These are phyloP conservation scores for Diospyros lotus DNA, from an alignment of 148 eudicot species.

Conservation along the genomic window DNA sequence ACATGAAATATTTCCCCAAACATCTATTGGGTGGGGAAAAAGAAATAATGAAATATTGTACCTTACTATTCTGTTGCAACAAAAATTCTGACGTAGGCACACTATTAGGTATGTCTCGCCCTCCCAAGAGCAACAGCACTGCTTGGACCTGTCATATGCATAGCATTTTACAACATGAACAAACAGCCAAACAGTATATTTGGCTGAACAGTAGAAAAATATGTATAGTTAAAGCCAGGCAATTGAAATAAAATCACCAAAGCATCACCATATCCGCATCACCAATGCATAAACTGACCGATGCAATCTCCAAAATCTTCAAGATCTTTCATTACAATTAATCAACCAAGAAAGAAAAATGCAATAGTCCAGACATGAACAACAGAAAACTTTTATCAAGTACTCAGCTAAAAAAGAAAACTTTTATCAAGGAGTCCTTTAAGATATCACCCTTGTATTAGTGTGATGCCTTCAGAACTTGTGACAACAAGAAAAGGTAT, in stretches of 20 bases:
- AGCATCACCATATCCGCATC: not conserved
- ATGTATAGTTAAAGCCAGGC: not conserved
- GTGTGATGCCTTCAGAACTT: too few relatives aligned
- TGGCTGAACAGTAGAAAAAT: not conserved
- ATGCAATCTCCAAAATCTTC: not conserved
- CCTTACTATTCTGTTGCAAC: constrained; percentile 33
- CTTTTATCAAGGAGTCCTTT: not conserved
- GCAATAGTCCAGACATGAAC: too few relatives aligned
- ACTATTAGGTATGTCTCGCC: constrained; percentile 37
- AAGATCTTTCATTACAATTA: too few relatives aligned
- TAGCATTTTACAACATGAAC: not conserved
- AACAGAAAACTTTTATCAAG: not conserved
- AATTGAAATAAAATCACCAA: not conserved
- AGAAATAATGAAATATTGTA: not conserved
- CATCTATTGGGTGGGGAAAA: not conserved
- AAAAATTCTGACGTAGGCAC: constrained; percentile 36
- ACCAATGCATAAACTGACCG: not conserved
- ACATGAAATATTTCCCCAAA: not conserved
- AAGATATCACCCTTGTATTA: not conserved
- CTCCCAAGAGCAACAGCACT: constrained; percentile 64
- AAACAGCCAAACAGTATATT: not conserved
- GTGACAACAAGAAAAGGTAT: not conserved
- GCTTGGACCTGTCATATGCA: constrained; percentile 59
- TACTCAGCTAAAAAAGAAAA: too few relatives aligned
- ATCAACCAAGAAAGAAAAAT: too few relatives aligned